Base-by-base conservation (phyloP, 371 early-diverging fungal species). In the Phascolomyces articulosus region DNA sequence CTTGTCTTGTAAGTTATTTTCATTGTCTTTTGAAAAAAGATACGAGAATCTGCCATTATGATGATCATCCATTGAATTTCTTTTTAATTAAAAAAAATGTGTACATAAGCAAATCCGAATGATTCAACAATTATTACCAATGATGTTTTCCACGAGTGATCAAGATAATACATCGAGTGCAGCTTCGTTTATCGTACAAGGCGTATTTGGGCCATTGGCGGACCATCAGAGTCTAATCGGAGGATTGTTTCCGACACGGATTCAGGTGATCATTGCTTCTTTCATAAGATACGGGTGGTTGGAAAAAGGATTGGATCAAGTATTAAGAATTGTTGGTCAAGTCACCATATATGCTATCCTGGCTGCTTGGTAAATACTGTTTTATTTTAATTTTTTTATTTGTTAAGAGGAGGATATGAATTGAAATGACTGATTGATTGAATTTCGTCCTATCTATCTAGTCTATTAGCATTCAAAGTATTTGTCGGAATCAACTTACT, bases 401-500 rank as follows among this genome's bases (percentile, higher is more conserved):
- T 34, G 6, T 34, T 0, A 9, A 9, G 6, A 34, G 6, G 11
- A 34, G 11, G 6, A 34, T 11, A 34, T 34, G 34, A 13, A 44
- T 44, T 44, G 16, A 18, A 31, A 3, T 4, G 23, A 18, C 2
- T 21, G 24, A 21, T 38, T 47, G 13, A 31, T 41, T 51, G 44
- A 0, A 4, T 41, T 3, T 41, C 4, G 4, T 3, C 9, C 4
- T n/a, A 41, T 41, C 4, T 18, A 44, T 44, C 8, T 74, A 81
- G 89, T 53, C 62, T 87, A 49, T 77, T 93, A 24, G 82, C 88
- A 18, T 54, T 91, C 27, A 94, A 94, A 73, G 79, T 93, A 11
- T 60, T 90, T 18, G 85, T 93, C 47, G 94, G 93, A 7, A 86
- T 85, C 60, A 87, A 86, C 34, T 74, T 95, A 56, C 79, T 91